Evolutionary conservation across 2,329 filamentous ascomycete species (phyloP), one percentile per base, ranked within the genome.

Genomic region (Iodosphaeria phyllophila): DNA sequence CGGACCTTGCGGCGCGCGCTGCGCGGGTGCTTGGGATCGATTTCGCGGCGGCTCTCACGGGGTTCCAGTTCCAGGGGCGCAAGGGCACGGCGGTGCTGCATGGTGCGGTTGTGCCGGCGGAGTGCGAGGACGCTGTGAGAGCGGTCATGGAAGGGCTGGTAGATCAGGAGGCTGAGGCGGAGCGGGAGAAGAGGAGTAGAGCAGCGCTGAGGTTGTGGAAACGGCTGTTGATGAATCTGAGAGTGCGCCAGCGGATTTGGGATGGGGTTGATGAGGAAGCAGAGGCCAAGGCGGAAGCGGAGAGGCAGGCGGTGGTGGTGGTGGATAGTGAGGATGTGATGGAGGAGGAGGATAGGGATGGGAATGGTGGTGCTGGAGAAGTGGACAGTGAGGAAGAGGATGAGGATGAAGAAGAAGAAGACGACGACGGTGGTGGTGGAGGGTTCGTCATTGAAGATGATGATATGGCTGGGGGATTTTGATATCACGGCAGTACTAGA

Each of bases 31-130:
- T 93, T 1, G 73, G 73, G 0, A 61, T 95, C 11, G 83, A 95
- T 48, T 92, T 77, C 44, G 80, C 80, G 3, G 80, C 86, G 16
- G 89, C 89, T 0, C 68, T 98, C 5, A 89, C 75, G 1, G 86
- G 86, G 0, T 98, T 95, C 40, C 62, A 74, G 18, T 98, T 95
- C 51, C 74, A 70, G 41, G 83, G 83, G 1, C 68, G 80, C 3
- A 73, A 80, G 28, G 86, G 86, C 10, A 93, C 82, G 3, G 83
- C 89, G 2, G 63, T 93, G 3, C 51, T 89, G 3, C 64, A 68
- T 18, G 89, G 89, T 2, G 64, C 75, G 1, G 70, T 98, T 1
- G 69, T 92, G 1, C 74, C 83, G 0, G 44, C 50, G 10, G 75
- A 86, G 43, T 68, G 72, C 31, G 60, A 56, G 6, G 78, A 84